phyloP scores from a whole-genome alignment of 2,329 filamentous ascomycete species.

The Passalora sequoiae region DNA sequence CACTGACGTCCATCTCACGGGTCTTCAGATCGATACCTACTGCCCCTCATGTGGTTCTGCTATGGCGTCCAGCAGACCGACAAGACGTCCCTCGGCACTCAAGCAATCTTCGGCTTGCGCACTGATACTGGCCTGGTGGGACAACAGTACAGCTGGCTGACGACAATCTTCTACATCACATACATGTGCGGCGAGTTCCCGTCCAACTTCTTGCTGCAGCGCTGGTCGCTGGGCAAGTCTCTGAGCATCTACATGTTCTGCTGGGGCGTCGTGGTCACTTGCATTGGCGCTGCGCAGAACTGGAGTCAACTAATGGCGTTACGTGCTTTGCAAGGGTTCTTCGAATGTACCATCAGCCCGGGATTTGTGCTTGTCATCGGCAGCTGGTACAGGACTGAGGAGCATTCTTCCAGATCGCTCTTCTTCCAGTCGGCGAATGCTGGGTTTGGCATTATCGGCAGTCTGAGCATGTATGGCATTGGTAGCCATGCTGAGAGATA shows the following conservation, averaged over 20 bases:
- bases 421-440: conserved; percentile 38
- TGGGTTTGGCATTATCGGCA: conserved; percentile 31
- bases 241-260: conserved; percentile 35
- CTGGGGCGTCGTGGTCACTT: conserved; percentile 29
- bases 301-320: conserved; percentile 36
- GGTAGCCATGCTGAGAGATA: conserved; percentile 24
- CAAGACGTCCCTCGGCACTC: conserved; percentile 37
- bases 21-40: conserved; percentile 36
- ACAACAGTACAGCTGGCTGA: conserved; percentile 39
- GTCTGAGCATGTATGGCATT: conserved; percentile 27
- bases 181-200: conserved; percentile 38
- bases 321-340: conserved; percentile 35
- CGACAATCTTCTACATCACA: conserved; percentile 42
- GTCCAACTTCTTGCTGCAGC: conserved; percentile 34
- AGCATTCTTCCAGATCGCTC: conserved; percentile 33
- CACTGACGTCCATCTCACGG: no score
- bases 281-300: conserved; percentile 30
- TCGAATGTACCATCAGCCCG: conserved; percentile 36
- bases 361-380: conserved; percentile 35
- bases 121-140: conserved; percentile 39
- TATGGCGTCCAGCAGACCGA: conserved; percentile 49
- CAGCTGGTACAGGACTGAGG: conserved; percentile 34
- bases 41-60: conserved; percentile 46
- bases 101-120: conserved; percentile 49
- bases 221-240: conserved; percentile 34